A percentile compares a stretch with the other conserved stretches of the same genome.
phyloP scores from a whole-genome alignment of 108 stramenopile species.

The Stephanodiscus triporus region DNA sequence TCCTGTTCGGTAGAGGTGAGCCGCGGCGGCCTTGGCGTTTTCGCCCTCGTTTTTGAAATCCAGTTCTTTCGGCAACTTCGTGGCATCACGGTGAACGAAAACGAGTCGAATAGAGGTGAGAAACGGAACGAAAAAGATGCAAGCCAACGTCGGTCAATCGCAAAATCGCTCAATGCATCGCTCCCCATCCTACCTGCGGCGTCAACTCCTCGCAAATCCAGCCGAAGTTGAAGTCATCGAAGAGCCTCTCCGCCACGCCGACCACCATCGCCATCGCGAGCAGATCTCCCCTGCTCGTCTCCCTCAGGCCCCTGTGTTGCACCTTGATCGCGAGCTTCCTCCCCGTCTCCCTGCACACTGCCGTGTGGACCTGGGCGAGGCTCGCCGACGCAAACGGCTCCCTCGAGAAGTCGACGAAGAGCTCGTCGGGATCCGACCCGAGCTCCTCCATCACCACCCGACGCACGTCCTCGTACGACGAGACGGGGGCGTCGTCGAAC shows the following conservation, averaged over 20 bases:
- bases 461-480: constrained; percentile 52
- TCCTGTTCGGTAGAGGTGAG: constrained; percentile 51
- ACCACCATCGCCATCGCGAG: constrained; percentile 79
- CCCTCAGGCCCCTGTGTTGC: constrained; percentile 89
- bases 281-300: constrained; percentile 85
- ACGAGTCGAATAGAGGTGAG: background rate
- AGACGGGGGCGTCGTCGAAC: constrained; percentile 81
- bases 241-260: constrained; percentile 64
- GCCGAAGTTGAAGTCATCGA: constrained; percentile 89
- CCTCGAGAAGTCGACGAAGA: constrained; percentile 81
- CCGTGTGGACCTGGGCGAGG: constrained; percentile 91
- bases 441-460: constrained; percentile 83
- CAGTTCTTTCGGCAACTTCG: constrained; percentile 82
- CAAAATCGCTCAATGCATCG: background rate
- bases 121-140: background rate
- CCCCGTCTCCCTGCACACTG: constrained; percentile 67
- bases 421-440: constrained; percentile 67
- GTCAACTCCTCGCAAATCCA: constrained; percentile 97
- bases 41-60: constrained; percentile 90
- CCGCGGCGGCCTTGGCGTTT: constrained; percentile 78
- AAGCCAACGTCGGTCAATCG: too few relatives aligned
- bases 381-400: constrained; percentile 92
- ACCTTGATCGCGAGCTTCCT: constrained; percentile 89
- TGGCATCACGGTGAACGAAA: background rate
- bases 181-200: constrained; percentile 49